These are phyloP conservation scores for Biscogniauxia marginata DNA, from an alignment of 2,329 filamentous ascomycete genomes.

Conservation along the genomic window DNA sequence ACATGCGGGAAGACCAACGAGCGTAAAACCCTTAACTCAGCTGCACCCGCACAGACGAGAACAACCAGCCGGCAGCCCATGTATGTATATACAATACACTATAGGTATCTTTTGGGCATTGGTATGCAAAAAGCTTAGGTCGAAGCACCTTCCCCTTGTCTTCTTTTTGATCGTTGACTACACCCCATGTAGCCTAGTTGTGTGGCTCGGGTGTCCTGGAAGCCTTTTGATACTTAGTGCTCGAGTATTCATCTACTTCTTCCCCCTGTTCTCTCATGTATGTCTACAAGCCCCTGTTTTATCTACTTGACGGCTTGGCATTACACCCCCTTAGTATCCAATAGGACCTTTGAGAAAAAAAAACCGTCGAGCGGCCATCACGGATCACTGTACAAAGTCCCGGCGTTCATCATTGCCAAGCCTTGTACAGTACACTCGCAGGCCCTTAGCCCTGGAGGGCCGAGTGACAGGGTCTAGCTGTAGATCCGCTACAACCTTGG, in stretches of 20 bases:
- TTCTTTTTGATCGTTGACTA: slow-evolving; percentile 24
- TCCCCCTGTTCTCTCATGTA: slow-evolving; percentile 25
- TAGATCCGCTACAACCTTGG: slow-evolving; percentile 24
- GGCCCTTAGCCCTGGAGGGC: slow-evolving; percentile 17
- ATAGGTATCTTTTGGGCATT: background rate
- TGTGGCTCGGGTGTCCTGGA: background rate
- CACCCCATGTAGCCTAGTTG: slow-evolving; percentile 27
- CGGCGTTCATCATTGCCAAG: slow-evolving; percentile 6
- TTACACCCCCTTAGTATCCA: too few species aligned
- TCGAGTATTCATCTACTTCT: slow-evolving; percentile 26
- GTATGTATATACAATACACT: slow-evolving; percentile 3
- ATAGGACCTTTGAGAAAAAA: background rate
- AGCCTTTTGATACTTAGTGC: slow-evolving; percentile 27
- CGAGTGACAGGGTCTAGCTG: slow-evolving; percentile 17
- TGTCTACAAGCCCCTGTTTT: slow-evolving; percentile 13
- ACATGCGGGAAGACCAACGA: slow-evolving; percentile 10
- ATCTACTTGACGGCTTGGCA: background rate
- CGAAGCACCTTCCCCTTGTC: slow-evolving; percentile 25
- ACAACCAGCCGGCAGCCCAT: slow-evolving; percentile 5
- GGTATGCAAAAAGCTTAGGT: slow-evolving; percentile 20
- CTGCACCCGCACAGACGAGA: slow-evolving; percentile 16
- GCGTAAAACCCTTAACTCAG: slow-evolving; percentile 17
- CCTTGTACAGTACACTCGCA: slow-evolving; percentile 20
- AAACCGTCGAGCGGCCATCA: background rate
- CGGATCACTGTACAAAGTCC: slow-evolving; percentile 15